phyloP scores from a whole-genome alignment of 2,329 filamentous ascomycete species.

The Chalaropsis thielavioides region DNA sequence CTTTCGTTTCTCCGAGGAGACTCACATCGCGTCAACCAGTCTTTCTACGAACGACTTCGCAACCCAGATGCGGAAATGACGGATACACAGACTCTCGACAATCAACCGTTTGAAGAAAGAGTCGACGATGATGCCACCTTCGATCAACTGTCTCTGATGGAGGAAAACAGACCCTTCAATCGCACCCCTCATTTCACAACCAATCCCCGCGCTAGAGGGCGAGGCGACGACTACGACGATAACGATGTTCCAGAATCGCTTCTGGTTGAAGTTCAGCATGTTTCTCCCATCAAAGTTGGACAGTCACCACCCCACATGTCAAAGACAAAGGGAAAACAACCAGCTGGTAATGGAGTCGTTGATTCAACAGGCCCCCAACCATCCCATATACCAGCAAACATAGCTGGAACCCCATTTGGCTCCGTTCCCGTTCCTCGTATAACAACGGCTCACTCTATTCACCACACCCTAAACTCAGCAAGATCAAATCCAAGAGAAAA shows the following conservation, averaged over 20 bases:
- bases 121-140: constrained; percentile 32
- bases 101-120: constrained; percentile 27
- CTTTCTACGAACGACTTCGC: constrained; percentile 38
- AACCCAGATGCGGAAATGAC: constrained; percentile 6
- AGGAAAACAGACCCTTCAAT: constrained; percentile 33
- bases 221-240: constrained; percentile 34
- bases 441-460: not conserved
- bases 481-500: constrained; percentile 39
- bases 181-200: constrained; percentile 19
- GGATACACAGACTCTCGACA: not conserved
- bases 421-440: not conserved
- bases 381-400: not conserved
- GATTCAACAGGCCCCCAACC: constrained; percentile 22
- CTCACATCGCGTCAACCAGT: constrained; percentile 25
- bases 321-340: constrained; percentile 20
- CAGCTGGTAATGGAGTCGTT: constrained; percentile 27
- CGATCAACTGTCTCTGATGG: constrained; percentile 30
- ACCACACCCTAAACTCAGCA: constrained; percentile 1
- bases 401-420: not conserved
- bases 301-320: constrained; percentile 18
- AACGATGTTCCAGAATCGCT: constrained; percentile 52
- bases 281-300: constrained; percentile 13
- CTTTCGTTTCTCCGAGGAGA: constrained; percentile 33
- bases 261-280: constrained; percentile 39
- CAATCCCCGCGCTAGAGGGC: not conserved